Percentiles rank a stretch among this genome's conserved stretches.
Conservation (phyloP, 2,329 filamentous ascomycete species). For the Hypoxylon sp. region DNA sequence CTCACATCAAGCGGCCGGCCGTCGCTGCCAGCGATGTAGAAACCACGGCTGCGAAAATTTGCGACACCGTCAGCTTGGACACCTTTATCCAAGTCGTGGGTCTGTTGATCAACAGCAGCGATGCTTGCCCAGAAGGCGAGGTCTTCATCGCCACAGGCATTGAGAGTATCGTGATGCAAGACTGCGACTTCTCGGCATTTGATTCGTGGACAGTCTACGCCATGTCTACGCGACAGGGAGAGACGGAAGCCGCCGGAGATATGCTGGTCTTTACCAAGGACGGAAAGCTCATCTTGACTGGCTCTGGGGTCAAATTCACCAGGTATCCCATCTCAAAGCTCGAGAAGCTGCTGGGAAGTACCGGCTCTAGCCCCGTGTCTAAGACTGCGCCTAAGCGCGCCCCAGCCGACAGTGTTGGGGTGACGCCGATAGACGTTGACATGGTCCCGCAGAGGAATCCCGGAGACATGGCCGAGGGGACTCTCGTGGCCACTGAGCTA, state of each 20-base stretch:
- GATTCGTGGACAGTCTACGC: conserved; percentile 8
- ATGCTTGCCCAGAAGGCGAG: not conserved
- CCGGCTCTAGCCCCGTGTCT: not conserved
- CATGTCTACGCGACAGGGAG: not conserved
- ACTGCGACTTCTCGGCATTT: not conserved
- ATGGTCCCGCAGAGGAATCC: not conserved
- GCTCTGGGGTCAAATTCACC: conserved; percentile 1
- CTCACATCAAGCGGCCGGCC: not conserved
- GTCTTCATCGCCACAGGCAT: conserved; percentile 10
- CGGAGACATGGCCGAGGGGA: not conserved
- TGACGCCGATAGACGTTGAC: not conserved
- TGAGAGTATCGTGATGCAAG: conserved; percentile 1
- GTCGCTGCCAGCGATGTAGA: not conserved
- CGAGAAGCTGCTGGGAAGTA: conserved; percentile 4
- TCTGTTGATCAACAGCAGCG: conserved; percentile 7
- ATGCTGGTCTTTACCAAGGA: conserved; percentile 2
- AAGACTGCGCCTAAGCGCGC: not conserved
- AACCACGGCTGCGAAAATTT: not conserved
- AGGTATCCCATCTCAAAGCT: conserved; percentile 3
- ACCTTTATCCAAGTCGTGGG: conserved; percentile 7
- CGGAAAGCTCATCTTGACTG: conserved; percentile 1
- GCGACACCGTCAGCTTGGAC: conserved; percentile 7
- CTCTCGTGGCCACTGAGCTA: not conserved
- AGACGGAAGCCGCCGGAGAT: not conserved
- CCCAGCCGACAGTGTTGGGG: not conserved